These are phyloP conservation scores for Fusarium neocosmosporiellum DNA, from an alignment of 2,329 filamentous ascomycete genomes.

Conservation along the genomic window DNA sequence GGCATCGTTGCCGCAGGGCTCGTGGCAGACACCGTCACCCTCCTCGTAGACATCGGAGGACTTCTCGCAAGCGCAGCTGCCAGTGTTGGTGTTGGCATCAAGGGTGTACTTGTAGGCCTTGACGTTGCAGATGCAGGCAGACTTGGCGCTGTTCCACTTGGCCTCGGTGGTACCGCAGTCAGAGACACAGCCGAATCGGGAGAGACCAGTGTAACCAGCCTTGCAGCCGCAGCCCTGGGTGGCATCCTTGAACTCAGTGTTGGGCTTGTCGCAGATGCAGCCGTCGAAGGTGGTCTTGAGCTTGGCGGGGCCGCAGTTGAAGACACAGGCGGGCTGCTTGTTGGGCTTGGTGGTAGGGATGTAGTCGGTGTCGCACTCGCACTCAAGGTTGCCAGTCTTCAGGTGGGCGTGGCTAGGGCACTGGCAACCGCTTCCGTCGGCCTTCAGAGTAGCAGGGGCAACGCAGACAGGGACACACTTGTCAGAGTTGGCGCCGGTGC, in stretches of 20 bases:
- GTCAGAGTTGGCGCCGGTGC: neutral
- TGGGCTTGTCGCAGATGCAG: constrained; percentile 2
- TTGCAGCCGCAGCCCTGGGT: neutral
- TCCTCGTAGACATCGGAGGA: neutral
- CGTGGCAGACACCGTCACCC: constrained; percentile 9
- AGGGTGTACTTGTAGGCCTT: neutral
- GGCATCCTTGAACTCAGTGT: neutral
- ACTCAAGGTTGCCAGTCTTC: neutral
- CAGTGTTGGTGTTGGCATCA: neutral
- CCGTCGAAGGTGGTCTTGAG: neutral
- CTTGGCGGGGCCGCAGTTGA: neutral
- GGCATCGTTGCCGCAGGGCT: neutral
- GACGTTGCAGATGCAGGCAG: neutral
- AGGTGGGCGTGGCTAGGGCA: neutral
- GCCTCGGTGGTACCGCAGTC: constrained; percentile 4
- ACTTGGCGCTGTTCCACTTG: neutral
- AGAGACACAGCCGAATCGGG: neutral
- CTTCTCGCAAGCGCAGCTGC: neutral
- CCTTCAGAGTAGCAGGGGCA: neutral
- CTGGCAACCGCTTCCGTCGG: neutral
- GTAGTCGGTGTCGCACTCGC: neutral
- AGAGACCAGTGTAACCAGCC: neutral
- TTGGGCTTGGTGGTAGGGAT: neutral
- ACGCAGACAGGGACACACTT: neutral
- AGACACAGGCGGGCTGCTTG: neutral